Base-by-base conservation (phyloP, 257 asterid species). In the Petunia secreta region DNA sequence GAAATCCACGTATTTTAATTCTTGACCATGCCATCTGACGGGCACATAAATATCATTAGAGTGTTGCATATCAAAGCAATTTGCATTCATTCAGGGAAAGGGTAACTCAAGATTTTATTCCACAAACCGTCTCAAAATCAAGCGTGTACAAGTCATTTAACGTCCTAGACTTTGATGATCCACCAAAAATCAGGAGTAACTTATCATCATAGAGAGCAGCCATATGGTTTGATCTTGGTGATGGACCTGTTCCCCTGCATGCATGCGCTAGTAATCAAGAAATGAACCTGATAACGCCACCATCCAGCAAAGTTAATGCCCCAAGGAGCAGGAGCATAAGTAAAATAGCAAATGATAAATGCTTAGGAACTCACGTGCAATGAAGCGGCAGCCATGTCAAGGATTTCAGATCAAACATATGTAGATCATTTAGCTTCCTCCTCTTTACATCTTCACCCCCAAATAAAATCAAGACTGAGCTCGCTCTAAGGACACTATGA, bases 331-430 rank as follows among this genome's bases (percentile, higher is more conserved):
- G 68, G 43, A 44, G 14, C 80, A 60, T 11, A 40, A 25, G 11
- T 41, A 6, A 78, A 37, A 7, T 59, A 58, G 63, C 38, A 65
- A 68, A 67, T 77, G 58, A 68, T 66, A 40, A 36, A 34, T 69
- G 44, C 66, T 40, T 54, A 65, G 57, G n/a, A 39, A 81, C 98
- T 87, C 84, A 96, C 99, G 92, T 94, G 99, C 99, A 96, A 88
- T 90, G 94, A 85, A 96, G 98, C 57, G 99, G 99, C 66, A 96
- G 97, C 99, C 99, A 96, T 53, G 95, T 94, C 64, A 90, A 91
- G 84, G 99, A 94, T 85, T 94, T 94, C 62, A 96, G 90, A 85
- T 96, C 98, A 88, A 96, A 96, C 99, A 92, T 96, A 84, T 96
- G 98, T 63, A 96, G 88, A 85, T 96, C 99, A 80, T 94, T 96